A percentile compares a stretch with the other conserved stretches of the same genome.
Evolutionary conservation across 495 filamentous ascomycete species (phyloP).

Genomic region (Jackrogersella multiformis): DNA sequence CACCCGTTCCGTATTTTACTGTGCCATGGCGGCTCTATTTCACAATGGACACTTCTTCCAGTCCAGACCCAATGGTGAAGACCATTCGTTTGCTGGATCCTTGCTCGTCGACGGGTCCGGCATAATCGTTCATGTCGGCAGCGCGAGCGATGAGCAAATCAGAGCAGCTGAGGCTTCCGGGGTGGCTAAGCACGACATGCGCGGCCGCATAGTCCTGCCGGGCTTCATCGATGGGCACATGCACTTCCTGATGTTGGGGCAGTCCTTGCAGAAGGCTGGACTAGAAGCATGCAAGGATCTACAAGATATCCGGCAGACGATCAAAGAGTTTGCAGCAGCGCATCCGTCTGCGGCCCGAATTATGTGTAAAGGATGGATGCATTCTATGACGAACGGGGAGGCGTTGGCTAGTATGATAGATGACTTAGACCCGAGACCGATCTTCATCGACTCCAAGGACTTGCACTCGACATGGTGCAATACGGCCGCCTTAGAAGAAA

Average conservation of each 20-base stretch:
- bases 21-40: slow-evolving; percentile 54
- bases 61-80: slow-evolving; percentile 28
- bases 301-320: slow-evolving; percentile 60
- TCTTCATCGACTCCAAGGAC: slow-evolving; percentile 70
- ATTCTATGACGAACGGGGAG: slow-evolving; percentile 61
- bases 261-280: slow-evolving; percentile 65
- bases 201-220: slow-evolving; percentile 61
- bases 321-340: slow-evolving; percentile 59
- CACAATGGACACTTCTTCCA: slow-evolving; percentile 59
- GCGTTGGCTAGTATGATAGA: slow-evolving; percentile 65
- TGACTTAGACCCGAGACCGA: slow-evolving; percentile 65
- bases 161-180: slow-evolving; percentile 43
- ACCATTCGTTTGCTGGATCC: slow-evolving; percentile 40
- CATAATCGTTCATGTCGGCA: slow-evolving; percentile 56
- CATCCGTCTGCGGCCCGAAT: slow-evolving; percentile 63
- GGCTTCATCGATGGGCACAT: slow-evolving; percentile 74
- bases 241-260: slow-evolving; percentile 68
- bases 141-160: slow-evolving; percentile 46
- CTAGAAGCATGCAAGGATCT: slow-evolving; percentile 64
- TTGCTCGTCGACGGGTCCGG: slow-evolving; percentile 46
- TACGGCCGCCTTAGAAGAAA: slow-evolving; percentile 61
- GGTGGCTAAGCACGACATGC: slow-evolving; percentile 55
- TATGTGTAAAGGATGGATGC: slow-evolving; percentile 69
- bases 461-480: slow-evolving; percentile 72
- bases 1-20: not conserved